Conservation (phyloP, 257 asterid species). For the Handroanthus guayacan region DNA sequence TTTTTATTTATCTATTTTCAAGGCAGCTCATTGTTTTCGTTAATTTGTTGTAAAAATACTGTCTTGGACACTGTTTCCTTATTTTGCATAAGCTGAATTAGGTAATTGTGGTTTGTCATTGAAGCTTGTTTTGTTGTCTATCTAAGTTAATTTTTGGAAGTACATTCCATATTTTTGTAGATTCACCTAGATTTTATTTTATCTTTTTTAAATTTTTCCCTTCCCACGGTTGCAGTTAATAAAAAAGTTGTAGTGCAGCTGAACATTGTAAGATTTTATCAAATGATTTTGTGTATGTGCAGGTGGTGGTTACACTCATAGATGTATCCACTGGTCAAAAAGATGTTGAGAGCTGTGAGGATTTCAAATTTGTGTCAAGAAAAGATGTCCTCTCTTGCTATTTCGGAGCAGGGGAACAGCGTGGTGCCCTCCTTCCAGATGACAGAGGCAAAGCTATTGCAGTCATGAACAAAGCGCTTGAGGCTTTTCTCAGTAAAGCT, state of each 20-base stretch:
- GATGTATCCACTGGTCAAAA: constrained; percentile 74
- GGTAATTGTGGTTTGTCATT: not conserved
- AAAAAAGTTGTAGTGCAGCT: too few relatives aligned
- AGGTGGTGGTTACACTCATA: constrained; percentile 75
- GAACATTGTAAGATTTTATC: constrained; percentile 1
- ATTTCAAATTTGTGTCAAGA: constrained; percentile 70
- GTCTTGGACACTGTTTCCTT: not conserved
- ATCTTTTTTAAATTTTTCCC: too few relatives aligned
- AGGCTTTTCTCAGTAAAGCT: constrained; percentile 56
- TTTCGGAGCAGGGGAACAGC: constrained; percentile 43
- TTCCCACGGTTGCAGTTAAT: too few relatives aligned
- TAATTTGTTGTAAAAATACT: not conserved
- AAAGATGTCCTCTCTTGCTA: constrained; percentile 70
- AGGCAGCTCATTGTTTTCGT: not conserved
- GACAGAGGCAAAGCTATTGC: constrained; percentile 83
- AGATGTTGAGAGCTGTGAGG: constrained; percentile 54
- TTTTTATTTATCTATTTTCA: not conserved
- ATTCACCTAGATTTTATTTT: too few relatives aligned
- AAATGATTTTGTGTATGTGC: constrained; percentile 35
- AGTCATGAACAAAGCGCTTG: constrained; percentile 68
- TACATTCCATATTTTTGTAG: too few relatives aligned
- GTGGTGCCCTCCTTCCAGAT: constrained; percentile 57
- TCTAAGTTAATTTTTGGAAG: too few relatives aligned
- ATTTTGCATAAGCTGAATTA: not conserved
- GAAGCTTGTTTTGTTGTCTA: not conserved